Conservation (phyloP, 2,329 filamentous ascomycete genomes). For the Botryosphaeria agaves region DNA sequence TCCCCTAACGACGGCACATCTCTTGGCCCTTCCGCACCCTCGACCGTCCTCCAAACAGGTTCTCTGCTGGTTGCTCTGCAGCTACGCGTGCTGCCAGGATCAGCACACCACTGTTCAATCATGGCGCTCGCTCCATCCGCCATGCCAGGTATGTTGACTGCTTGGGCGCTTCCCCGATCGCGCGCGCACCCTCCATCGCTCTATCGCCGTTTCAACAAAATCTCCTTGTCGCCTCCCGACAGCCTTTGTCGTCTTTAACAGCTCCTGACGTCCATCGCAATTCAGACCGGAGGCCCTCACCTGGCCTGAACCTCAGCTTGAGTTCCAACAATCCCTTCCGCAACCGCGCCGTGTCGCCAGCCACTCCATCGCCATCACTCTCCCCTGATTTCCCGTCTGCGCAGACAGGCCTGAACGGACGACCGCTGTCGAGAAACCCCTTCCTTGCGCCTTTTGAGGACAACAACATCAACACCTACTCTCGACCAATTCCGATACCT, state of each 20-base stretch:
- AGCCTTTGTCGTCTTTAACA: background rate
- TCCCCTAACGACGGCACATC: no score
- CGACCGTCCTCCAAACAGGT: no score
- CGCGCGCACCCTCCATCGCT: no score
- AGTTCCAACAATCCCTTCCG: constrained; percentile 64
- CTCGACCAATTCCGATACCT: constrained; percentile 1
- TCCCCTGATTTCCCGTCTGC: constrained; percentile 18
- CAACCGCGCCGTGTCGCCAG: constrained; percentile 49
- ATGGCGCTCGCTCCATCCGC: constrained; percentile 22
- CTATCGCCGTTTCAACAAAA: no score
- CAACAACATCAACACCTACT: constrained; percentile 9
- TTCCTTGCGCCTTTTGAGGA: constrained; percentile 46
- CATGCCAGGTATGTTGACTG: constrained; percentile 21
- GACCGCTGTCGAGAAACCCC: constrained; percentile 56
- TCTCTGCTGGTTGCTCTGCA: no score
- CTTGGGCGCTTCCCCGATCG: constrained; percentile 6
- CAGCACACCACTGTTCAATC: constrained; percentile 7
- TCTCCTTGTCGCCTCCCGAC: no score
- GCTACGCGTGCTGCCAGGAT: background rate
- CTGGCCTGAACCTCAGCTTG: constrained; percentile 46
- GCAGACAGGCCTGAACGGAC: constrained; percentile 36
- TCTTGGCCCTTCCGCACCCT: no score
- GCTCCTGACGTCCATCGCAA: constrained; percentile 1
- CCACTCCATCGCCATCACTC: constrained; percentile 10
- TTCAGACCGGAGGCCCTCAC: constrained; percentile 28